A percentile compares a stretch with the other conserved stretches of the same genome.
Evolutionary conservation across 495 filamentous ascomycete genomes (phyloP).

Genomic region (Hamigera avellanea): DNA sequence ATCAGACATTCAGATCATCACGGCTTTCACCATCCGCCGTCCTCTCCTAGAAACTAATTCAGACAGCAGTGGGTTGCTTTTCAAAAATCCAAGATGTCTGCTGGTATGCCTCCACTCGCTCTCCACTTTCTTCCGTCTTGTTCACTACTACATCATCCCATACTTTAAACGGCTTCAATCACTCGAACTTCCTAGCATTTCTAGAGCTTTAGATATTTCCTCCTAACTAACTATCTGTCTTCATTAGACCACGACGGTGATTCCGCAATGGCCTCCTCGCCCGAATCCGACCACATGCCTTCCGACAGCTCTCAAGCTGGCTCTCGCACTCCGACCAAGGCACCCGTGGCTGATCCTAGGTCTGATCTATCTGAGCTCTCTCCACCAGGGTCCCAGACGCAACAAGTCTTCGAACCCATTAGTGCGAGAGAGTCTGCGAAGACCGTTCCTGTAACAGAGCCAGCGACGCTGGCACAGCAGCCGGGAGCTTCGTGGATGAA

Average conservation of each 20-base stretch:
- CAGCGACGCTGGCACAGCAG: constrained; percentile 16
- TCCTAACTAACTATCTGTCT: no score
- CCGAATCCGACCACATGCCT: constrained; percentile 24
- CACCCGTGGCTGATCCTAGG: constrained; percentile 7
- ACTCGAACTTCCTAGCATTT: no score
- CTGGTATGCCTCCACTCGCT: background rate
- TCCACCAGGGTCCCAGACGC: constrained; percentile 41
- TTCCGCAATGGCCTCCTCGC: constrained; percentile 46
- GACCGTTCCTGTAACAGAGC: constrained; percentile 4
- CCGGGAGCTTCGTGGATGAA: constrained; percentile 46
- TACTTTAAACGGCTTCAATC: no score
- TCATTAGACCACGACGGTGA: constrained; percentile 46
- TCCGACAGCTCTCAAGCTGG: constrained; percentile 21
- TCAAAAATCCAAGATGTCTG: background rate
- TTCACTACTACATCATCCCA: no score
- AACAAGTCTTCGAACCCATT: constrained; percentile 11
- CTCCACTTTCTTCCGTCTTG: background rate
- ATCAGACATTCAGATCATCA: no score
- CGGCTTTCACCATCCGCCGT: no score
- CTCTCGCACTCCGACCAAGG: constrained; percentile 24
- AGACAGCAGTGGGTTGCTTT: no score
- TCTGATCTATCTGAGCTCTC: constrained; percentile 33
- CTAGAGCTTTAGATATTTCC: no score
- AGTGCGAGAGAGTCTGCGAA: constrained; percentile 2
- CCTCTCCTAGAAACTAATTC: no score